Conservation (phyloP, 352 stramenopile genomes). For the Globisporangium paddicum region DNA sequence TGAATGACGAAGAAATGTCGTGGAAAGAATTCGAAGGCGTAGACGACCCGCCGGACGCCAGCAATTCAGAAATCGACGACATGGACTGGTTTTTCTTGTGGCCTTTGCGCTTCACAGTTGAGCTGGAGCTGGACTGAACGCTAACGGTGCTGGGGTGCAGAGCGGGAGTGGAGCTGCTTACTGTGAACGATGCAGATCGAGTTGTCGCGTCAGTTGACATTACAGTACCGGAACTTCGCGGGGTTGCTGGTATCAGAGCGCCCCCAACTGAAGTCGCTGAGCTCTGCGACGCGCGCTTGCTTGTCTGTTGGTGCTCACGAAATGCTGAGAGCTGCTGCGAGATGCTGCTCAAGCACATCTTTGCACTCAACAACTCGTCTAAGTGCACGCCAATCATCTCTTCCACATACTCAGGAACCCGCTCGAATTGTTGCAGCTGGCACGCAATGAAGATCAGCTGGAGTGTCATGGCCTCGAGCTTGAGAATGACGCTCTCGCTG, state of each 20-base stretch:
- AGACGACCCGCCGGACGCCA: conserved; percentile 36
- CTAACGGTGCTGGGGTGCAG: conserved; percentile 1
- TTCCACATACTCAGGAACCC: conserved; percentile 68
- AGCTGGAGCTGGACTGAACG: conserved; percentile 17
- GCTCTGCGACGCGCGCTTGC: conserved; percentile 2
- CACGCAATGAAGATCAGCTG: conserved; percentile 68
- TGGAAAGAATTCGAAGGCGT: conserved; percentile 54
- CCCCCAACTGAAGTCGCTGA: conserved; percentile 1
- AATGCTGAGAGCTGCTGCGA: conserved; percentile 69
- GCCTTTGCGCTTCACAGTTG: conserved; percentile 48
- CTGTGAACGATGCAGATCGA: conserved; percentile 16
- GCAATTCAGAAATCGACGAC: conserved; percentile 83
- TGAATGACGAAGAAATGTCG: conserved; percentile 41
- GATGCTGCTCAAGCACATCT: conserved; percentile 70
- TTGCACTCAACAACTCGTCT: conserved; percentile 70
- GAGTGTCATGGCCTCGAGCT: conserved; percentile 60
- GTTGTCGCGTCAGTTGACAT: conserved; percentile 1
- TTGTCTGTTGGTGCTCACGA: conserved; percentile 40
- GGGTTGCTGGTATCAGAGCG: conserved; percentile 1
- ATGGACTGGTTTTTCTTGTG: conserved; percentile 90
- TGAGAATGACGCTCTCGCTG: conserved; percentile 66
- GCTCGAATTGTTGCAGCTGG: conserved; percentile 79
- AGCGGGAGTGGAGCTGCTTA: conserved; percentile 12
- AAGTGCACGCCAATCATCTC: conserved; percentile 59
- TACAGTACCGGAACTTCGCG: conserved; percentile 6